Conservation (phyloP, 768 basidiomycete genomes). For the Lentinula aciculospora region DNA sequence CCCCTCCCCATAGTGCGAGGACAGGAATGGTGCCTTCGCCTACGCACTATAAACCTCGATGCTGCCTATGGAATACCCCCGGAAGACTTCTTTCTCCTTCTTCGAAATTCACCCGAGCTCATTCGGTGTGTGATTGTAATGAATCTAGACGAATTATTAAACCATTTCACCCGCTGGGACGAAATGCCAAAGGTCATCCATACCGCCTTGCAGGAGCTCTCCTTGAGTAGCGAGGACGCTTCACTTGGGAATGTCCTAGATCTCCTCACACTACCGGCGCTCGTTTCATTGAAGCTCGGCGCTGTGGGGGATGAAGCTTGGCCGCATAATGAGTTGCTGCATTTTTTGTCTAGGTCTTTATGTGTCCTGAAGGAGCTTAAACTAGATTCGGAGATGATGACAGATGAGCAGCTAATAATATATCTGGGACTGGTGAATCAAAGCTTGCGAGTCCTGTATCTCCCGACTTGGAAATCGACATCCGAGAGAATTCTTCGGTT, state of each 20-base stretch:
- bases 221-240: not conserved
- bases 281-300: not conserved
- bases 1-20: not conserved
- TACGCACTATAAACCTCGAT: not conserved
- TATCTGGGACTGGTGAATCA: not conserved
- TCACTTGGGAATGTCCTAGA: not conserved
- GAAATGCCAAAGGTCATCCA: not conserved
- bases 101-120: not conserved
- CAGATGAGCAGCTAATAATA: not conserved
- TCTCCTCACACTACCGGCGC: not conserved
- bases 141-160: not conserved
- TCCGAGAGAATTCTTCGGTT: not conserved
- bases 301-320: not conserved
- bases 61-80: not conserved
- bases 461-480: not conserved
- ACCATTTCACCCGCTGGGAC: not conserved
- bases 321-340: not conserved
- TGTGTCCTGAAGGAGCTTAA: not conserved
- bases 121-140: not conserved
- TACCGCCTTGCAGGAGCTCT: not conserved
- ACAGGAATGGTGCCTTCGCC: not conserved
- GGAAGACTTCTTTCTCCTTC: not conserved
- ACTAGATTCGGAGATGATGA: not conserved
- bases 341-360: not conserved
- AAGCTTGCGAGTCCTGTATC: not conserved